Conservation (phyloP, 1,284 basidiomycete genomes). For the Ustilago xerochloae region DNA sequence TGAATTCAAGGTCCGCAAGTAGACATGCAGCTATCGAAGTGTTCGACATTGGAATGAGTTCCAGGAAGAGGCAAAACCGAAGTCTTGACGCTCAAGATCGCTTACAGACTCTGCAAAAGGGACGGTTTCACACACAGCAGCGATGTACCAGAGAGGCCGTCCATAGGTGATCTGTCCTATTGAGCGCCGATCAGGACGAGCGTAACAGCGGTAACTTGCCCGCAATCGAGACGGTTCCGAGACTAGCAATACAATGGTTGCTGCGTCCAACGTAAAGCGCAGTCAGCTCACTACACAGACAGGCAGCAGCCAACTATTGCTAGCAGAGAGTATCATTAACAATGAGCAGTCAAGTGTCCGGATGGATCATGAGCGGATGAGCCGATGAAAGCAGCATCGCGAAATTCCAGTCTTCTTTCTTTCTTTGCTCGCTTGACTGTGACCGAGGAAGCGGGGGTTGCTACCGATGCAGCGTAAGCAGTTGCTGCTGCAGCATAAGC, state of each 20-base stretch:
- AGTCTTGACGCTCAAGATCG: background rate
- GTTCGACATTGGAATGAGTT: slow-evolving; percentile 1
- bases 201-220: too few species aligned
- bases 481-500: background rate
- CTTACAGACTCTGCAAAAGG: background rate
- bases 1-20: slow-evolving; percentile 12
- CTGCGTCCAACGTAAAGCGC: too few species aligned
- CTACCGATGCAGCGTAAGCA: background rate
- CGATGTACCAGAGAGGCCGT: background rate
- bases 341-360: background rate
- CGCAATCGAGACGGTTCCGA: too few species aligned
- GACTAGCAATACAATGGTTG: too few species aligned
- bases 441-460: background rate
- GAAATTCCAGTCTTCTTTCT: background rate
- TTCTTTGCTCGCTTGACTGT: background rate
- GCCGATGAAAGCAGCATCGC: background rate
- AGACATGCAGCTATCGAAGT: background rate
- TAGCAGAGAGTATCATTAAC: too few species aligned
- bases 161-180: too few species aligned
- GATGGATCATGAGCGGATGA: background rate
- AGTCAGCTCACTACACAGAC: too few species aligned
- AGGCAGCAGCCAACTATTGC: too few species aligned
- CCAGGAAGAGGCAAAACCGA: background rate
- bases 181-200: too few species aligned
- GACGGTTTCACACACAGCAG: background rate